These are phyloP conservation scores for Avena atlantica DNA, from an alignment of 176 grass and related monocot species.

Conservation along the genomic window DNA sequence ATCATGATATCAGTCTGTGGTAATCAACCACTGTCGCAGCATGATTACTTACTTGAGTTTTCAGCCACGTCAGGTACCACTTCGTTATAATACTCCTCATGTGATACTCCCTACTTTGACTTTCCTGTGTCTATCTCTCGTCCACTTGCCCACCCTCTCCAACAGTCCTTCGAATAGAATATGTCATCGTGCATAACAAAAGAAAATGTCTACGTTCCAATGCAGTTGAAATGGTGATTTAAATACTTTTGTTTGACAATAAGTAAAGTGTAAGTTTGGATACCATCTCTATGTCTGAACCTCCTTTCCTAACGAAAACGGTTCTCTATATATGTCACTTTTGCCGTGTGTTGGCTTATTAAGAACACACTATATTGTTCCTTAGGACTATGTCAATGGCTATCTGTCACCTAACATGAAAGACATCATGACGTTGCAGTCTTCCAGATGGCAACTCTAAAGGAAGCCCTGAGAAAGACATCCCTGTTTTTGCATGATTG, in stretches of 20 bases:
- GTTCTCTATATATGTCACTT: not conserved
- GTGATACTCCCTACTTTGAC: conserved; percentile 43
- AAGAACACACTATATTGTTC: conserved; percentile 10
- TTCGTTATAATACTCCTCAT: conserved; percentile 34
- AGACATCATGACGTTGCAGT: not conserved
- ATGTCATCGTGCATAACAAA: not conserved
- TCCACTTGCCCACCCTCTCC: conserved; percentile 7
- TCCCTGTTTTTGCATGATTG: conserved; percentile 30
- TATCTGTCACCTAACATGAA: conserved; percentile 15
- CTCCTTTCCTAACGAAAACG: not conserved
- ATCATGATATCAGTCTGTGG: conserved; percentile 43
- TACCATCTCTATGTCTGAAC: not conserved
- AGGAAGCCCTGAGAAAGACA: not conserved
- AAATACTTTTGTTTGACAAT: not conserved
- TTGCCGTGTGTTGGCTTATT: conserved; percentile 12
- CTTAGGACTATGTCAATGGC: conserved; percentile 26
- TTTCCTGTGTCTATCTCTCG: conserved; percentile 21
- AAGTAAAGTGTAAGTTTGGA: conserved; percentile 10
- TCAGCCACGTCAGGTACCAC: conserved; percentile 24
- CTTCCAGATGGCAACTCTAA: conserved; percentile 20
- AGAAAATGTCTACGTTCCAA: not conserved
- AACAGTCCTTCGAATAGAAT: not conserved
- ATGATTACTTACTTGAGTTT: conserved; percentile 42
- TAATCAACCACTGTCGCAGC: conserved; percentile 48
- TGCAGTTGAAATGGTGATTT: not conserved